Percentiles rank a stretch among this genome's conserved stretches.
Evolutionary conservation across 306 rosid genomes (phyloP).

Genomic region (Gastrolobium bilobum): DNA sequence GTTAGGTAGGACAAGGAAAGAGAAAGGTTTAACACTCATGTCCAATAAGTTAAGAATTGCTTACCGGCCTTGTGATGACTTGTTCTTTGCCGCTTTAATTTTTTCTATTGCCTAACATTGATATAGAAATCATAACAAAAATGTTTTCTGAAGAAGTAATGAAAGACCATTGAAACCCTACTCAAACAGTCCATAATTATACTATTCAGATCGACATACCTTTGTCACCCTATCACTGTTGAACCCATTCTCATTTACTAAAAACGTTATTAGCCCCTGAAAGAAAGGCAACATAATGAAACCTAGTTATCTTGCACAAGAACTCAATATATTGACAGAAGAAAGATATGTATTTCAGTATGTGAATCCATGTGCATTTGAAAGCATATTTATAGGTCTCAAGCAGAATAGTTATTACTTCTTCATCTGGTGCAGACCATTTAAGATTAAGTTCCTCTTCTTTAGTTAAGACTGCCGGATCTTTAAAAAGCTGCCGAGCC

Average conservation of each 20-base stretch:
- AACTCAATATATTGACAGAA: conserved; percentile 39
- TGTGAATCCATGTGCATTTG: conserved; percentile 26
- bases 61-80: conserved; percentile 94
- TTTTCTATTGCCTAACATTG: conserved; percentile 84
- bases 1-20: conserved; percentile 30
- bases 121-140: conserved; percentile 47
- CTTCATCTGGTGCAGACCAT: conserved; percentile 97
- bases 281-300: conserved; percentile 46
- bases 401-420: conserved; percentile 61
- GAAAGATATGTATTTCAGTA: neutral
- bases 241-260: conserved; percentile 97
- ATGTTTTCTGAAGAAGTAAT: conserved; percentile 39
- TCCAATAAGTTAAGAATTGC: conserved; percentile 44
- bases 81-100: conserved; percentile 95
- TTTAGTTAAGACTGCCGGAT: conserved; percentile 73
- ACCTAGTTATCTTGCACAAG: conserved; percentile 44
- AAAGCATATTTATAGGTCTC: conserved; percentile 44
- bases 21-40: conserved; percentile 26
- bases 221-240: conserved; percentile 88
- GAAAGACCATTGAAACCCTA: conserved; percentile 39
- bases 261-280: conserved; percentile 81
- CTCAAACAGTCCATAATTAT: conserved; percentile 23
- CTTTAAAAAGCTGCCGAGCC: conserved; percentile 90
- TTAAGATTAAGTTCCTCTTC: conserved; percentile 81
- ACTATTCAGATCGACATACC: conserved; percentile 56